Evolutionary conservation across 345 rosid species (phyloP), one percentile per base, ranked within the genome.

Genomic region (Rhodomyrtus tomentosa): DNA sequence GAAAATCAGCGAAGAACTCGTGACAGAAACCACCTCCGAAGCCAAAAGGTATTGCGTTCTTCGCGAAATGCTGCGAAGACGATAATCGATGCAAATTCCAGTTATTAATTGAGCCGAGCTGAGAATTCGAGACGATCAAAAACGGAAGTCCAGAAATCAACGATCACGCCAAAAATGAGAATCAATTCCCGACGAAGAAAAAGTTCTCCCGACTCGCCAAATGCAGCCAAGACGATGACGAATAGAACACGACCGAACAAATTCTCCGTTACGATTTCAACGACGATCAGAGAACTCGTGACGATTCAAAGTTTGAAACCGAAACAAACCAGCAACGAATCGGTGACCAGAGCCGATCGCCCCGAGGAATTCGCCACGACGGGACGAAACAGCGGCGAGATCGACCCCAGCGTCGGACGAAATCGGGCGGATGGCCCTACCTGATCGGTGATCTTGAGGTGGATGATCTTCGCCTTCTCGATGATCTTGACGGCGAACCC

Each of bases 401-500:
- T 32, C 76, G 24, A 22, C 56, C 32, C 25, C 80, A 55, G n/a
- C 38, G 74, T 38, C 21, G 3, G 6, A n/a, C 16, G 50, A 10
- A 48, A 48, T 48, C 50, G 50, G 24, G 24, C 53, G 11, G 24
- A 1, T 2, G 3, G 29, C 13, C 6, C 25, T 38, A 93, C 98
- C 98, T 94, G 98, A 83, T 95, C 91, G 84, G 97, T 88, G 94
- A 93, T 89, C 38, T 93, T 92, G 86, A 92, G 98, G 85, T 91
- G 81, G 87, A 87, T 82, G 94, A 96, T 93, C n/a, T 88, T 90
- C 85, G 82, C 87, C 88, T 96, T 96, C 50, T 95, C 97, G 21
- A 96, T 90, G 91, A 95, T 95, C 88, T 96, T 96, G 83, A 96
- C 93, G 36, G 99, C 99, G 83, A 93, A 92, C 25, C 91, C 83